Evolutionary conservation across 164 flowering plant species (phyloP).

Genomic region (Saururus chinensis): DNA sequence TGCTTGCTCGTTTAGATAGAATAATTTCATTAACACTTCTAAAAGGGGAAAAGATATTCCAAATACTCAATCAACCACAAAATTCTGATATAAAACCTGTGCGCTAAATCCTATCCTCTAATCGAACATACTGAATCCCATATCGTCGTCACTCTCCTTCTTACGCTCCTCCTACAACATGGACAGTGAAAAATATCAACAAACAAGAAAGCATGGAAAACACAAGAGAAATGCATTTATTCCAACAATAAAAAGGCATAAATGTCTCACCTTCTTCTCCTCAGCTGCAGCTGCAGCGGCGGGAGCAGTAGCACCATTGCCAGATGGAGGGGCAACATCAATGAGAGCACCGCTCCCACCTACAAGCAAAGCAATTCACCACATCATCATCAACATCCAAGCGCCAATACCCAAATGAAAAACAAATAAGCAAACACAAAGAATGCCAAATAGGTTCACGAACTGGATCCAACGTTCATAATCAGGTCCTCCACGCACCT

Average conservation of each 20-base stretch:
- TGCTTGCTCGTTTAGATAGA: no score
- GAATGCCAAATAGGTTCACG: not conserved
- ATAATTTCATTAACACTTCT: no score
- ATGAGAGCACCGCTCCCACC: constrained; percentile 11
- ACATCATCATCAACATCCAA: not conserved
- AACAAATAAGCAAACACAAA: not conserved
- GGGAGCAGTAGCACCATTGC: constrained; percentile 1
- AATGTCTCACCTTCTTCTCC: constrained; percentile 9
- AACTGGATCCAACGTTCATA: constrained; percentile 12
- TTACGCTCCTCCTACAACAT: constrained; percentile 31
- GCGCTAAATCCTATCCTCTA: constrained; percentile 7
- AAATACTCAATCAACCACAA: no score
- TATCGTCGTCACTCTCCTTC: constrained; percentile 36
- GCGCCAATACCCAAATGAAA: not conserved
- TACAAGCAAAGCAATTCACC: not conserved
- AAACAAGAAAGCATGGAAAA: not conserved
- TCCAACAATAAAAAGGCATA: not conserved
- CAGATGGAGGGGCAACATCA: constrained; percentile 1
- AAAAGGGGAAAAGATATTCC: no score
- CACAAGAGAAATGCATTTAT: not conserved
- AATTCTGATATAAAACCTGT: no score
- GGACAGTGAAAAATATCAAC: not conserved
- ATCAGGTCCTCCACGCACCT: constrained; percentile 9
- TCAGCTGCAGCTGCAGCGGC: constrained; percentile 11
- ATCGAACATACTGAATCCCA: constrained; percentile 37